Evolutionary conservation across 805 yeast genomes (phyloP), one percentile per base, ranked within the genome.

Genomic region (Candida vaughaniae): DNA sequence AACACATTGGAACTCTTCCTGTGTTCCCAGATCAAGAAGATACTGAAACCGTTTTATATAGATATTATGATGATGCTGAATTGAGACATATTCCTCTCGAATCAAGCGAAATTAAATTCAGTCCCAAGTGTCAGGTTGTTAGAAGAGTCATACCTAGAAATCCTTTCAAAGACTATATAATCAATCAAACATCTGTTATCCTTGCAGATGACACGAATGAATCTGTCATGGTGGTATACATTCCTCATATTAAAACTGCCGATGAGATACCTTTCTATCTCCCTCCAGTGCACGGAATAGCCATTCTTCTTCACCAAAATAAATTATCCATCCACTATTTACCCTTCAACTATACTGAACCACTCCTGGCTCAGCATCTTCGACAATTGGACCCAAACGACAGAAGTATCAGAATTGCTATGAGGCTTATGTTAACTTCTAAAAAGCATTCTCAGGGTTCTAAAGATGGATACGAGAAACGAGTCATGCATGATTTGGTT

Each of bases 141-240:
- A 75, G 97, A 47, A 69, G 95, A 48, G 79, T 90, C 23, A 75
- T 90, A n/a, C 98, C 98, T 8, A 70, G 97, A 58, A 90, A 90
- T 52, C 95, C 96, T 0, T 80, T 77, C 54, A 84, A 86, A 51
- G 98, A 90, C 55, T 74, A 75, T 35, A 76, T 86, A 16, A 78
- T 89, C 43, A 85, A 86, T 55, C 98, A 91, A 59, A 83, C 96
- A 0, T 90, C 97, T 58, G 62, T 77, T 1, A 61, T 72, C 55
- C 64, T 64, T 43, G 43, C 38, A 9, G 47, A 48, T 3, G 48
- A 50, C 2, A 41, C 48, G 2, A 50, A 51, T 19, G 60, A 68
- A 20, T 60, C 79, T 3, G 66, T 78, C 1, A 56, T 86, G 35
- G 77, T 89, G 9, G 74, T 83, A 0, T 91, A 89, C 58, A 69